Base-by-base conservation (phyloP, 75 land plant genomes). In the Selaginella tamariscina region DNA sequence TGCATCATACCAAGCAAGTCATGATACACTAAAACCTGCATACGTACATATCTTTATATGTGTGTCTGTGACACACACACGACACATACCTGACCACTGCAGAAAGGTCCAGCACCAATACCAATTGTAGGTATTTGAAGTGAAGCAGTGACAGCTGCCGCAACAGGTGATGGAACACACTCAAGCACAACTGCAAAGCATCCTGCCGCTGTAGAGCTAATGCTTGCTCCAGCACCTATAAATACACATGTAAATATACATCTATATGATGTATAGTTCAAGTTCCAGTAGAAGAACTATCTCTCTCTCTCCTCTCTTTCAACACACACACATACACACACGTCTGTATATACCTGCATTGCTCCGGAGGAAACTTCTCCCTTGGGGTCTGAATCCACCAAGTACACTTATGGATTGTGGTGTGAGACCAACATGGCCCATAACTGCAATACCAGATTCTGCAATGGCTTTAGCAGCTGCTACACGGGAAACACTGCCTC, bases 391-490 rank as follows among this genome's bases (percentile, higher is more conserved):
- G 32, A 93, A 93, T 27, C 98, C 98, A 29, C 98, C 98, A 22
- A 93, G 77, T 27, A 90, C 98, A 78, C 98, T 93, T 59, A 89
- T 93, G 27, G 98, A 88, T 71, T 93, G 98, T 30, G 98, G 98
- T 22, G 98, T 93, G 20, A 93, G 82, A 18, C 98, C 98, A 0
- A 93, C 98, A 75, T 93, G 98, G 30, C 98, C 98, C 81, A 93
- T 93, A 2, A 89, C 98, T 1, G 98, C 98, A 69, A 93, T 93
- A 28, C 98, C 98, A 54, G 98, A 83, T 70, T 93, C 96, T 20
- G 87, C 86, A 59, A 89, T 89, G 30, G 88, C 79, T 72, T 70
- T 89, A 0, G 98, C 98, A 1, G 91, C 98, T 21, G 78, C 65
- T 2, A 93, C 88, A 69, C 98, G 80, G 15, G 98, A 86, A 0